Percentiles rank a stretch among this genome's conserved stretches.
Conservation (phyloP, 2,329 filamentous ascomycete genomes). For the Parasarocladium wereldwijsianum region DNA sequence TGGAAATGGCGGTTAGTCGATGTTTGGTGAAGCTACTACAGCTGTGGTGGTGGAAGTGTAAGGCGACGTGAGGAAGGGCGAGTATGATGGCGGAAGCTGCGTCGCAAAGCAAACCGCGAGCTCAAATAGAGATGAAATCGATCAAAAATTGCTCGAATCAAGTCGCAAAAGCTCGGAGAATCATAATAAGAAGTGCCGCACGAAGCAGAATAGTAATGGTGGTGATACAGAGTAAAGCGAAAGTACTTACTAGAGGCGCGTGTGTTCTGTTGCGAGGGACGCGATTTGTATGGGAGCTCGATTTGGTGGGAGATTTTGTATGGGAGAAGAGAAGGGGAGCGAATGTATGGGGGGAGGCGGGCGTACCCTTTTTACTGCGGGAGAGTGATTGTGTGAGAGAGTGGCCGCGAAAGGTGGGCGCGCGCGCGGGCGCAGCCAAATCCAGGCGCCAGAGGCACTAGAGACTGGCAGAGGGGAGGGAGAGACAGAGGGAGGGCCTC, state of each 20-base stretch:
- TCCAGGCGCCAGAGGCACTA: neutral
- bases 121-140: no score
- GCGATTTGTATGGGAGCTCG: constrained; percentile 33
- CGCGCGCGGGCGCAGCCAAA: no score
- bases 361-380: constrained; percentile 51
- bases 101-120: no score
- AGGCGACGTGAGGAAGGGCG: no score
- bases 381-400: constrained; percentile 42
- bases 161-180: no score
- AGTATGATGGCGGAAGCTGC: no score
- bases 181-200: no score
- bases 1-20: no score
- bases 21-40: no score
- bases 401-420: constrained; percentile 21
- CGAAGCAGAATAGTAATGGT: no score
- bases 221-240: constrained; percentile 14
- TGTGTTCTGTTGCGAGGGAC: constrained; percentile 28
- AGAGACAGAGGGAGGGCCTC: constrained; percentile 1
- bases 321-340: constrained; percentile 41
- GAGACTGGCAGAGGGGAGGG: constrained; percentile 4
- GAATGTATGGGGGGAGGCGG: constrained; percentile 39
- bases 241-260: constrained; percentile 39
- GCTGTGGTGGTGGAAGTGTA: no score
- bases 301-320: constrained; percentile 45
- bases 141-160: no score